These are phyloP conservation scores for Xerocomellus intermedius DNA, from an alignment of 768 basidiomycete genomes.

Conservation along the genomic window DNA sequence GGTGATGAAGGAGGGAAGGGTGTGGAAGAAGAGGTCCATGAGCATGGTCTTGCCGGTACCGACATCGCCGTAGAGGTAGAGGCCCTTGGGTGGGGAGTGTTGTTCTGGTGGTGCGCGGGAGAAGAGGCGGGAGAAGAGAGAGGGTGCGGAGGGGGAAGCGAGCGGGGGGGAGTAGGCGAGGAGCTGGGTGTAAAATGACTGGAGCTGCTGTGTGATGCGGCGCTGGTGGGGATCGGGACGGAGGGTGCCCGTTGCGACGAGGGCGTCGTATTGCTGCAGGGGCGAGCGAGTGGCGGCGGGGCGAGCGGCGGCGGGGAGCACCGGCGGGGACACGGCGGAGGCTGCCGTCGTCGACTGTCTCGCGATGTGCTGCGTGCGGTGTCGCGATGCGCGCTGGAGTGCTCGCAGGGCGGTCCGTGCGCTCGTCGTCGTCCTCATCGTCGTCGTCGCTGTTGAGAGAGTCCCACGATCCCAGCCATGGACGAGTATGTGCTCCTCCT, in stretches of 20 bases:
- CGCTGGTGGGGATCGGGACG: conserved; percentile 82
- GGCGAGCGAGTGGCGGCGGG: conserved; percentile 14
- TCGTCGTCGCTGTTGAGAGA: conserved; percentile 1
- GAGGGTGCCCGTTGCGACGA: conserved; percentile 53
- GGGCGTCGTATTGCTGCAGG: conserved; percentile 42
- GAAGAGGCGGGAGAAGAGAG: conserved; percentile 31
- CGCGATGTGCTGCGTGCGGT: conserved; percentile 4
- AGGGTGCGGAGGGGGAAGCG: conserved; percentile 37
- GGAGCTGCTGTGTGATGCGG: conserved; percentile 77
- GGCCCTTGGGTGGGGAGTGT: conserved; percentile 63
- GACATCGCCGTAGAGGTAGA: conserved; percentile 96
- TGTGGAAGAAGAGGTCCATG: conserved; percentile 95
- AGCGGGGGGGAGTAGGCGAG: conserved; percentile 66
- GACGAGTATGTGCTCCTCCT: conserved; percentile 68
- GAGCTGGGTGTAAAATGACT: conserved; percentile 74
- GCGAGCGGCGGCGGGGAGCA: not conserved
- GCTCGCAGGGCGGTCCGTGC: not conserved
- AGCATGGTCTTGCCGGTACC: conserved; percentile 99
- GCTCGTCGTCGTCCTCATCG: conserved; percentile 1
- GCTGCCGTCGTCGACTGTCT: conserved; percentile 11
- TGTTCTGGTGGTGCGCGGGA: conserved; percentile 20
- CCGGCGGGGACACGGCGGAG: not conserved
- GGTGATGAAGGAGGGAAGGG: conserved; percentile 63
- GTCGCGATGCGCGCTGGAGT: not conserved
- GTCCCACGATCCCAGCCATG: not conserved